A percentile compares a stretch with the other conserved stretches of the same genome.
Evolutionary conservation across 1,139 yeast genomes (phyloP).

Genomic region (Magnusiomyces sp.): DNA sequence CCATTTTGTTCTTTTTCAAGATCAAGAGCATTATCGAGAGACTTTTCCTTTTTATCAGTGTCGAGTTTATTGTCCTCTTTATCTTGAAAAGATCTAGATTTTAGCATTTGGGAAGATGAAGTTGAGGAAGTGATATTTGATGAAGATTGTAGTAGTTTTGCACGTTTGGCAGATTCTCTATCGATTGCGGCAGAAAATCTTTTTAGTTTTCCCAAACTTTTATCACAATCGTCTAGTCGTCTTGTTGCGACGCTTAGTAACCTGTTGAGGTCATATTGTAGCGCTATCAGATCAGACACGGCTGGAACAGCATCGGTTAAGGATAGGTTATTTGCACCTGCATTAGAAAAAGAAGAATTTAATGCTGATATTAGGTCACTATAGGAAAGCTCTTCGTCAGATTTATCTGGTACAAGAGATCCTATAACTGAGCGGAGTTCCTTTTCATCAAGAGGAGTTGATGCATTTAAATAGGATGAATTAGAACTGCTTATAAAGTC

Average conservation of each 20-base stretch:
- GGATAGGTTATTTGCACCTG: neutral
- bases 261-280: slow-evolving; percentile 11
- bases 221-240: slow-evolving; percentile 11
- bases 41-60: too few species aligned
- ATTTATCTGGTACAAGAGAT: slow-evolving; percentile 11
- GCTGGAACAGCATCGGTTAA: slow-evolving; percentile 12
- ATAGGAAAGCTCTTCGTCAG: slow-evolving; percentile 11
- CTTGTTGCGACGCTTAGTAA: slow-evolving; percentile 1
- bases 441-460: neutral
- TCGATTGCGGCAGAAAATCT: slow-evolving; percentile 11
- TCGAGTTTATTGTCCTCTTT: neutral
- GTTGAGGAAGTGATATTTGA: neutral
- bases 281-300: slow-evolving; percentile 6
- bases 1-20: neutral
- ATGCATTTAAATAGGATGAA: neutral
- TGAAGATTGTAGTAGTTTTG: slow-evolving; percentile 4
- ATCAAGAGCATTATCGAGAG: too few species aligned
- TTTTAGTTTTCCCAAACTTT: slow-evolving; percentile 8
- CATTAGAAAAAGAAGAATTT: slow-evolving; percentile 2
- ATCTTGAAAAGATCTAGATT: too few species aligned
- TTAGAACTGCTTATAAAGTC: neutral
- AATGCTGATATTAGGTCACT: slow-evolving; percentile 11
- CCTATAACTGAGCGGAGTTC: neutral
- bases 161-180: slow-evolving; percentile 10
- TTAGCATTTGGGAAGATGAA: neutral